Evolutionary conservation across 257 asterid species (phyloP).

Genomic region (Misopates orontium): DNA sequence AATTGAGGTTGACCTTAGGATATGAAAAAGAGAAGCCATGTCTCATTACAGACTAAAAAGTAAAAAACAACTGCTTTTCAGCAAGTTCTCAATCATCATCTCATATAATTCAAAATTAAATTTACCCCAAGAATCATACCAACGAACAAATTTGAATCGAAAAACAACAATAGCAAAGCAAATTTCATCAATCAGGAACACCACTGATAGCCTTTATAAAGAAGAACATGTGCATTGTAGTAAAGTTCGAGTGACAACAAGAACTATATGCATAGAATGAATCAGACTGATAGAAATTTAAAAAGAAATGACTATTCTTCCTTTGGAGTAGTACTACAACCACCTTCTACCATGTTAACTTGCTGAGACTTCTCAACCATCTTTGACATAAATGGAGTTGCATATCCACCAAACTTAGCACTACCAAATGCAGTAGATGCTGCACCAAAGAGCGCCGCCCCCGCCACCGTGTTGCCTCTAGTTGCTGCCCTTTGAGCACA

Average conservation of each 20-base stretch:
- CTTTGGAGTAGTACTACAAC: not conserved
- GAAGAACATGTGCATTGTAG: too few species aligned
- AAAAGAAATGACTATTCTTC: not conserved
- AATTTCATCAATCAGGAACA: not conserved
- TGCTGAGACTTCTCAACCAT: constrained; percentile 37
- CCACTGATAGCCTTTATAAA: too few species aligned
- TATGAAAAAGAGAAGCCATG: too few species aligned
- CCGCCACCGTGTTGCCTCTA: constrained; percentile 15
- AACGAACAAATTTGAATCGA: not conserved
- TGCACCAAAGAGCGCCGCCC: not conserved
- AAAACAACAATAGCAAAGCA: not conserved
- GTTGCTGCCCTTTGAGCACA: constrained; percentile 29
- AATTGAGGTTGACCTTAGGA: too few species aligned
- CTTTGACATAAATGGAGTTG: constrained; percentile 29
- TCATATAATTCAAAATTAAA: not conserved
- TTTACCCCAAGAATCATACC: not conserved
- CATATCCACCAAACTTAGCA: constrained; percentile 29
- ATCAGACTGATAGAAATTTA: not conserved
- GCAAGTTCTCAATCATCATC: not conserved
- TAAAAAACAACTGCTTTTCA: not conserved
- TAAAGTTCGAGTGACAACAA: too few species aligned
- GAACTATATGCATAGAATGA: not conserved
- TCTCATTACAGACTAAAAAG: too few species aligned
- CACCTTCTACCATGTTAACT: not conserved
- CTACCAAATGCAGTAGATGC: constrained; percentile 4